Evolutionary conservation across 108 stramenopile genomes (phyloP).

Genomic region (Cafeteria roenbergensis): DNA sequence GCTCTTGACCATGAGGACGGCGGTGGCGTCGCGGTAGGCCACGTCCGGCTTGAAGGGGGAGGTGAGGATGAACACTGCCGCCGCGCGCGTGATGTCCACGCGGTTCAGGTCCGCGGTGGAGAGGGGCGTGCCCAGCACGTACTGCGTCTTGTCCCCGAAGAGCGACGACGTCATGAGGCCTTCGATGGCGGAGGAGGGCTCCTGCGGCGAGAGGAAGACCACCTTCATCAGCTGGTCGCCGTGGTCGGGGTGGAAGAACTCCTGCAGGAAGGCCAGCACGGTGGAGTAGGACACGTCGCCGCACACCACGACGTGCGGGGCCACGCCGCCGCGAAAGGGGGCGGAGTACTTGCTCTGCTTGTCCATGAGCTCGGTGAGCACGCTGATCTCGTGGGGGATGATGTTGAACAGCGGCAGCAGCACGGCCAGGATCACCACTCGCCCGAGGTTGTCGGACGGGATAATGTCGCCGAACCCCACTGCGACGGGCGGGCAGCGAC

Average conservation of each 20-base stretch:
- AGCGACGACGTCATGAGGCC: not conserved
- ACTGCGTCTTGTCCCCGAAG: not conserved
- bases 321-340: not conserved
- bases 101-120: constrained; percentile 5
- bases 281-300: not conserved
- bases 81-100: not conserved
- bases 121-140: constrained; percentile 8
- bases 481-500: too few relatives aligned
- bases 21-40: constrained; percentile 6
- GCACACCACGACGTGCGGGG: constrained; percentile 6
- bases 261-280: constrained; percentile 8
- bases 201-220: constrained; percentile 5
- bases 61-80: constrained; percentile 11
- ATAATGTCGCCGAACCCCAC: constrained; percentile 17
- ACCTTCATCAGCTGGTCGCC: constrained; percentile 10
- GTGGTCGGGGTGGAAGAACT: constrained; percentile 22
- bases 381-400: constrained; percentile 3
- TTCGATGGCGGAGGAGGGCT: not conserved
- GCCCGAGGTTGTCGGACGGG: not conserved
- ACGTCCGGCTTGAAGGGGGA: not conserved
- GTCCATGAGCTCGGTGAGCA: not conserved
- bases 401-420: constrained; percentile 1
- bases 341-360: constrained; percentile 1
- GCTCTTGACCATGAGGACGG: constrained; percentile 3
- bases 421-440: not conserved